phyloP scores from a whole-genome alignment of 495 filamentous ascomycete genomes.

The Penicillium crystallinum region DNA sequence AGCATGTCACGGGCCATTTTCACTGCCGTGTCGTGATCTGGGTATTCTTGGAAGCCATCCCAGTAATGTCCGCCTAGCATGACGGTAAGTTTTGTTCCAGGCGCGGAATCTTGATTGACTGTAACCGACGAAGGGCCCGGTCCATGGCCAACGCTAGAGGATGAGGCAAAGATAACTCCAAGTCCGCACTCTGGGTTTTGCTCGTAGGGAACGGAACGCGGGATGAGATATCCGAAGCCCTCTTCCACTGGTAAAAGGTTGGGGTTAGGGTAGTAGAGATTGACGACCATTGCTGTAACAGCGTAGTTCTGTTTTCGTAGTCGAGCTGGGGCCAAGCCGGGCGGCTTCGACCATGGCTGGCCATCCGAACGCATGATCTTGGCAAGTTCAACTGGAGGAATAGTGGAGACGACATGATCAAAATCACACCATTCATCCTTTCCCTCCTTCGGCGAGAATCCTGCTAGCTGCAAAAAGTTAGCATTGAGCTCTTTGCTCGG shows the following conservation, averaged over 20 bases:
- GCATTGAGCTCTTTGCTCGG: background rate
- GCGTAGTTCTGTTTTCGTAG: constrained; percentile 46
- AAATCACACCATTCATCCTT: constrained; percentile 22
- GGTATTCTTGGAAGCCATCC: constrained; percentile 54
- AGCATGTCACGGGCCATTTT: constrained; percentile 64
- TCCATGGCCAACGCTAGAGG: constrained; percentile 39
- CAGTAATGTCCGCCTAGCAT: constrained; percentile 96
- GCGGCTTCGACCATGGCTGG: background rate
- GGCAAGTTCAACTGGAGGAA: constrained; percentile 44
- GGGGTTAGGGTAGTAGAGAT: constrained; percentile 71
- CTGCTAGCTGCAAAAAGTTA: background rate
- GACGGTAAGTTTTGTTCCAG: constrained; percentile 84
- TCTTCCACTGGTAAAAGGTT: constrained; percentile 51
- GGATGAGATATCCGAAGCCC: constrained; percentile 91
- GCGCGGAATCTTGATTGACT: constrained; percentile 45
- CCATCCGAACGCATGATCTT: constrained; percentile 14
- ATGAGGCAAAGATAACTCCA: constrained; percentile 87
- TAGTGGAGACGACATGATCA: constrained; percentile 66
- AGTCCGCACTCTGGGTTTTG: constrained; percentile 81
- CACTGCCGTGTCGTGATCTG: constrained; percentile 57
- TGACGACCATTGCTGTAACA: constrained; percentile 85
- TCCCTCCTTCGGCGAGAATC: background rate
- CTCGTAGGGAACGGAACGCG: constrained; percentile 58
- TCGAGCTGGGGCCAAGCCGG: constrained; percentile 13
- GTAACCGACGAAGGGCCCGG: background rate